phyloP scores from a whole-genome alignment of 192 early-diverging fungal species.

The Anaeromyces robustus region DNA sequence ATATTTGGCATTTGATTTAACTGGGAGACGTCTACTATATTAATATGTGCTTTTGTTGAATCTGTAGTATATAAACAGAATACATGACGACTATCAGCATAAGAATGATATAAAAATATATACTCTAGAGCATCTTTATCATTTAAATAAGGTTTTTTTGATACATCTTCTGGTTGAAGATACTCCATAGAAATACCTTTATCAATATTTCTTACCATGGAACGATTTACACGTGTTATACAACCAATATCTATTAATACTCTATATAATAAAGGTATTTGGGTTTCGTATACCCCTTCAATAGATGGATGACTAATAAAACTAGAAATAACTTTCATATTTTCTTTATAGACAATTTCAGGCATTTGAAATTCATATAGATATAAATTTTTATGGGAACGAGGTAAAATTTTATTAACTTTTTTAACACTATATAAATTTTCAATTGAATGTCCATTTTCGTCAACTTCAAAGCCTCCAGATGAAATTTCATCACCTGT shows the following conservation, averaged over 20 bases:
- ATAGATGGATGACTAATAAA: slow-evolving; percentile 76
- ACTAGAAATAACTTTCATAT: slow-evolving; percentile 53
- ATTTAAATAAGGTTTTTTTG: slow-evolving; percentile 17
- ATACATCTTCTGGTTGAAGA: slow-evolving; percentile 15
- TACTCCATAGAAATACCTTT: slow-evolving; percentile 26
- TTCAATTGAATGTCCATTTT: neutral
- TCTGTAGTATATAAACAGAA: slow-evolving; percentile 54
- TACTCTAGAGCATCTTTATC: slow-evolving; percentile 30
- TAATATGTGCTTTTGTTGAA: slow-evolving; percentile 36
- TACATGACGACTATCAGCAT: slow-evolving; percentile 40
- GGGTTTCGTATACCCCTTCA: slow-evolving; percentile 89
- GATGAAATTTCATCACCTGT: slow-evolving; percentile 14
- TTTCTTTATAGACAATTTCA: slow-evolving; percentile 57
- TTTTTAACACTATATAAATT: neutral
- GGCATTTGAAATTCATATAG: slow-evolving; percentile 71
- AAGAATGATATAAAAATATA: slow-evolving; percentile 64
- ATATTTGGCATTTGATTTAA: slow-evolving; percentile 59
- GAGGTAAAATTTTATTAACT: slow-evolving; percentile 47
- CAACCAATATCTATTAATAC: slow-evolving; percentile 69
- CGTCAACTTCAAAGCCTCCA: slow-evolving; percentile 4
- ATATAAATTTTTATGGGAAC: slow-evolving; percentile 48
- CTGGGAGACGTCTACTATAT: slow-evolving; percentile 51
- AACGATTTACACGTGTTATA: slow-evolving; percentile 15
- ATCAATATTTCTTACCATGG: slow-evolving; percentile 12
- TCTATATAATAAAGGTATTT: slow-evolving; percentile 61